Percentiles rank a stretch among this genome's conserved stretches.
phyloP scores from a whole-genome alignment of 2,329 filamentous ascomycete genomes.

The Helotiales sp. region DNA sequence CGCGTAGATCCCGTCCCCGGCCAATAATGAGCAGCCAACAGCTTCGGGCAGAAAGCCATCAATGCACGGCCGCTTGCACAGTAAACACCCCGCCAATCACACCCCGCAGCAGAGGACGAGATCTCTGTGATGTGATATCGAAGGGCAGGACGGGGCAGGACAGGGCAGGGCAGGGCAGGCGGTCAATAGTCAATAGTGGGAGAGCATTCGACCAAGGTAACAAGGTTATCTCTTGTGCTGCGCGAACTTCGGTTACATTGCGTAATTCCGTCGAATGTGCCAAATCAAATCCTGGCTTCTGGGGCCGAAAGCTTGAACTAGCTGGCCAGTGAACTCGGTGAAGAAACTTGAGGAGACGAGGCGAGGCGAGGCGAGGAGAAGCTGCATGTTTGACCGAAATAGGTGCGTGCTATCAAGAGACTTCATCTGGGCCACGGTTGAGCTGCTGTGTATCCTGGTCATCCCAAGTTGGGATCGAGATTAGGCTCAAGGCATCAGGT shows the following conservation, averaged over 20 bases:
- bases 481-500: no score
- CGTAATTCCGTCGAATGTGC: background rate
- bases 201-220: background rate
- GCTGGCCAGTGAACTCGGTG: background rate
- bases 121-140: slow-evolving; percentile 11
- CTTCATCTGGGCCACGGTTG: background rate
- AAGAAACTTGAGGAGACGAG: background rate
- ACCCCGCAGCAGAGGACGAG: slow-evolving; percentile 9
- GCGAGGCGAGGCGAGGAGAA: background rate
- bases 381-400: slow-evolving; percentile 6
- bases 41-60: background rate
- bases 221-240: background rate
- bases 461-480: background rate
- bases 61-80: slow-evolving; percentile 4
- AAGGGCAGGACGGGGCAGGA: background rate
- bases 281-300: background rate
- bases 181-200: slow-evolving; percentile 5
- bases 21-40: background rate
- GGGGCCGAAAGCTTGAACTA: slow-evolving; percentile 3
- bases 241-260: slow-evolving; percentile 1
- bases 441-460: background rate
- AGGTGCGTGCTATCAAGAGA: background rate
- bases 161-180: background rate
- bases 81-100: slow-evolving; percentile 14
- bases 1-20: background rate